phyloP scores from a whole-genome alignment of 371 early-diverging fungal species.

The Cokeromyces recurvatus region DNA sequence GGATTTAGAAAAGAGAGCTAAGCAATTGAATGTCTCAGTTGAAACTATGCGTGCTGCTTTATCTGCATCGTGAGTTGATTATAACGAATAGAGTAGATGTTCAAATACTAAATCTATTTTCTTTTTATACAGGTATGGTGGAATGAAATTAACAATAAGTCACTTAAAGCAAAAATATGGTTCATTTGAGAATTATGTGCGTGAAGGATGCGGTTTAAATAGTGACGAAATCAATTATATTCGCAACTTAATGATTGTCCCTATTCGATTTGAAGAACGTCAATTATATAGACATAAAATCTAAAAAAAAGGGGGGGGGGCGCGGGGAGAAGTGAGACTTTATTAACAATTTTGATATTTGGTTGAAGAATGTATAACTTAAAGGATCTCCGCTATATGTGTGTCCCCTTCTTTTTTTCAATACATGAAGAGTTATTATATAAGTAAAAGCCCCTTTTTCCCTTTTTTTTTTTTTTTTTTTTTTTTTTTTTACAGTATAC shows the following conservation, averaged over 20 bases:
- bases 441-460: background rate
- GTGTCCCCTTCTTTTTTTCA: too few species aligned
- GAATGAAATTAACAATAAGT: conserved; percentile 21
- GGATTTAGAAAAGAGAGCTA: conserved; percentile 9
- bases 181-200: conserved; percentile 28
- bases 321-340: background rate
- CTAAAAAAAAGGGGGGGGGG: too few species aligned
- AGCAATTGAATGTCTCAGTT: conserved; percentile 16
- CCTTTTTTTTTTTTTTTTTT: conserved; percentile 9
- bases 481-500: conserved; percentile 2
- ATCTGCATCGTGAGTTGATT: conserved; percentile 24
- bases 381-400: too few species aligned
- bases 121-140: conserved; percentile 13
- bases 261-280: conserved; percentile 33
- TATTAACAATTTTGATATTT: too few species aligned
- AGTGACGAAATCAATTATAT: conserved; percentile 15
- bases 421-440: too few species aligned
- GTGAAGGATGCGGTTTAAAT: conserved; percentile 18
- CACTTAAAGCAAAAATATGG: conserved; percentile 24
- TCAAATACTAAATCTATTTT: background rate
- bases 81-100: too few species aligned
- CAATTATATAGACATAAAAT: conserved; percentile 29
- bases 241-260: conserved; percentile 26
- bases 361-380: background rate
- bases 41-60: conserved; percentile 32